Evolutionary conservation across 208 protist species (phyloP).

Genomic region (Leishmania aethiopica): DNA sequence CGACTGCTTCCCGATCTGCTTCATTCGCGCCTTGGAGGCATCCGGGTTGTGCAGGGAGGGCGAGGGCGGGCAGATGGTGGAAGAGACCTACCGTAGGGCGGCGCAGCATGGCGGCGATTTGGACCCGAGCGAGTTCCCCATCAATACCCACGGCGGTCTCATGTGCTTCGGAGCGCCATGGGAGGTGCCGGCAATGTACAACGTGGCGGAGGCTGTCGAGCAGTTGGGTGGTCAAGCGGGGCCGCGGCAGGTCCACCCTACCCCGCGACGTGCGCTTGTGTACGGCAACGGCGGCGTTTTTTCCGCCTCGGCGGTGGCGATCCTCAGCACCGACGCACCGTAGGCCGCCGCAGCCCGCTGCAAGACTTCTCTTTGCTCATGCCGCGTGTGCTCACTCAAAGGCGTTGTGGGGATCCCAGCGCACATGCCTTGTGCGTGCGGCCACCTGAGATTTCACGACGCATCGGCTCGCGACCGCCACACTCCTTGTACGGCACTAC

Average conservation of each 20-base stretch:
- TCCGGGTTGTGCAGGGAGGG: conserved; percentile 62
- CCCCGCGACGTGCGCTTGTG: conserved; percentile 69
- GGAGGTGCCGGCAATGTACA: conserved; percentile 85
- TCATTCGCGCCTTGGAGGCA: conserved; percentile 72
- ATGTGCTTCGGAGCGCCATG: conserved; percentile 81
- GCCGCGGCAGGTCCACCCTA: conserved; percentile 49
- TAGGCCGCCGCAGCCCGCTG: not conserved
- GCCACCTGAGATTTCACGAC: not conserved
- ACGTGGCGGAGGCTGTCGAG: conserved; percentile 60
- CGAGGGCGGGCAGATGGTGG: conserved; percentile 59
- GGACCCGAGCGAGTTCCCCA: conserved; percentile 43
- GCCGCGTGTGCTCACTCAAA: not conserved
- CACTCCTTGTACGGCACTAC: not conserved
- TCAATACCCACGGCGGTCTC: conserved; percentile 84
- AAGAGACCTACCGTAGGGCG: conserved; percentile 48
- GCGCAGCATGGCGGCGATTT: conserved; percentile 29
- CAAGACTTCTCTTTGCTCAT: not conserved
- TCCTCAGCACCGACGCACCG: conserved; percentile 58
- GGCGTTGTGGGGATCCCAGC: not conserved
- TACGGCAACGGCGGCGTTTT: conserved; percentile 92
- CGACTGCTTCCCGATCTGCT: conserved; percentile 85
- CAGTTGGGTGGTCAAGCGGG: conserved; percentile 55
- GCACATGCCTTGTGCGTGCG: not conserved
- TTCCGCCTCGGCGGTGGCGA: conserved; percentile 72
- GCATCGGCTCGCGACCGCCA: not conserved